Base-by-base conservation (phyloP, 2,329 filamentous ascomycete species). In the Colletotrichum orbiculare region DNA sequence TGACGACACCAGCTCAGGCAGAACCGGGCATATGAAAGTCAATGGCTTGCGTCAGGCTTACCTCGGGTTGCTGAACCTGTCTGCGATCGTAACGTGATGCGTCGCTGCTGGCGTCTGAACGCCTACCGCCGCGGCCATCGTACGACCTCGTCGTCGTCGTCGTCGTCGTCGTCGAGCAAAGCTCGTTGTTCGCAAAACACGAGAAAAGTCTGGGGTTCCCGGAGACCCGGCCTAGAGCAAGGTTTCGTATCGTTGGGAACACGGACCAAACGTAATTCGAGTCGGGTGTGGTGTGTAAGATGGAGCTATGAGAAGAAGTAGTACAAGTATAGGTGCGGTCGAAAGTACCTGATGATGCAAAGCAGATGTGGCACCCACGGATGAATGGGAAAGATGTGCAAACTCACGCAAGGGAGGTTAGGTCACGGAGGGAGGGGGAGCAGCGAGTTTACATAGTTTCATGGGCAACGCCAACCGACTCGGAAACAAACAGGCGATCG, bases 61-160 rank as follows among this genome's bases (percentile, higher is more conserved):
- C 58, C 57, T 65, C 8, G 62, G 17, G 2, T 34, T 55, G 39
- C 52, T 55, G 6, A 50, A 38, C 6, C 13, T 43, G 17, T 38
- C 42, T 39, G 42, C n/a, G 4, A 42, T 34, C 17, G 17, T 39
- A 6, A 38, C 34, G 25, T 48, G 41, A n/a, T 46, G 33, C 8
- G 25, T 15, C 33, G 47, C 34, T 39, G 46, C 10, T 52, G 62
- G 25, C 25, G 25, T 4, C 37, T 55, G 63, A 33, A 43, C 38
- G 33, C 33, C 47, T n/a, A 66, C 53, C 45, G 53, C 58, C 37
- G 63, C 59, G 34, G 59, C 63, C 63, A 66, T 66, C 42, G 53
- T 66, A 49, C 37, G 48, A 17, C 42, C 25, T 25, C 25, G 25
- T 25, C 25, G 25, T 35, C 25, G 46, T 25, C 25, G n/a, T n/a